Base-by-base conservation (phyloP, 441 rosid species). In the Omphalea diandra region DNA sequence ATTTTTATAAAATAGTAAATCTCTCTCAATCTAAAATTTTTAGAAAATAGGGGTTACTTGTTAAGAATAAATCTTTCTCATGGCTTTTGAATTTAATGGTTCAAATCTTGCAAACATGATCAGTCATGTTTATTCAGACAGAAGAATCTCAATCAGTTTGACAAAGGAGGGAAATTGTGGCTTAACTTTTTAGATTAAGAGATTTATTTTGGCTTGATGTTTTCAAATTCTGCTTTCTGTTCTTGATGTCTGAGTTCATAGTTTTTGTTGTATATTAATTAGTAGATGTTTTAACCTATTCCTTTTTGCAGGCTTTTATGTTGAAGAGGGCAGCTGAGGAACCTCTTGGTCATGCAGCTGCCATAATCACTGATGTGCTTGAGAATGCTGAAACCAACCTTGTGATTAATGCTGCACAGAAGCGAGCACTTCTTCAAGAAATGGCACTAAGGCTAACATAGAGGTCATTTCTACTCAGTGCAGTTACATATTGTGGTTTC, bases 341-440 rank as follows among this genome's bases (percentile, higher is more conserved):
- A 77, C 94, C 97, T 69, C 86, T 92, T n/a, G 98, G 98, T 64
- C 98, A 92, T 76, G 99, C 99, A 69, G 90, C 97, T 9, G 94
- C 98, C 40, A 88, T 94, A 79, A 84, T 94, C 74, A 86, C 91
- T 0, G 97, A 94, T 54, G 91, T 92, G 69, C 84, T 94, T 56
- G 99, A 94, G 83, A 89, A 82, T 74, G 99, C 99, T 18, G 99
- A 90, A 79, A 86, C 90, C 26, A 85, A 79, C 73, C 87, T 87
- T 41, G 86, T 92, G 52, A 92, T 92, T 77, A 90, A 84, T 74
- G 90, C 98, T 63, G 82, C 85, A 20, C 98, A 94, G 85, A 94
- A 90, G 77, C 87, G 94, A 72, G 86, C 94, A 24, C 93, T 94
- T 80, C 89, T 94, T 69, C 98, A 86, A 71, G 99, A 94, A 78